A percentile compares a stretch with the other conserved stretches of the same genome.
Conservation (phyloP, 2,329 filamentous ascomycete genomes). For the Amesomyces nigricolor region DNA sequence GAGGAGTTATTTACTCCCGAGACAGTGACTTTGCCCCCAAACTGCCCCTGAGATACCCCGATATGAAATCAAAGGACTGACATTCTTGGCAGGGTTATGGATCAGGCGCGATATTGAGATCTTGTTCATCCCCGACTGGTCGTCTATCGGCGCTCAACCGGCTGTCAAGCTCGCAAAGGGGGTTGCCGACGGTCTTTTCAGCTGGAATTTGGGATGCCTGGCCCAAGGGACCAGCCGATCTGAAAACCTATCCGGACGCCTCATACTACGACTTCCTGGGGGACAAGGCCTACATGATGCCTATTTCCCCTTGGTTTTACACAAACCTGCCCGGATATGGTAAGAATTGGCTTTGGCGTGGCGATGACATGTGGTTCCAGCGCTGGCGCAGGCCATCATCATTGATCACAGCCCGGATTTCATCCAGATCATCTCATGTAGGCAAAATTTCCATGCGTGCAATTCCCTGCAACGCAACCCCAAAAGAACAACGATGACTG, state of each 20-base stretch:
- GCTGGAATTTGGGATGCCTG: slow-evolving; percentile 36
- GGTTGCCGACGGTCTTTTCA: slow-evolving; percentile 34
- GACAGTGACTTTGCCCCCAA: too few species aligned
- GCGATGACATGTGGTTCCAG: slow-evolving; percentile 56
- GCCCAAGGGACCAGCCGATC: slow-evolving; percentile 30
- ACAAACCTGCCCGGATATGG: slow-evolving; percentile 50
- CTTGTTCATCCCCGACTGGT: slow-evolving; percentile 44
- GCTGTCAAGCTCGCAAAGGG: slow-evolving; percentile 21
- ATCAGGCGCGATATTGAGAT: slow-evolving; percentile 32
- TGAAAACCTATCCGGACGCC: slow-evolving; percentile 32
- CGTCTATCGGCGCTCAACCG: slow-evolving; percentile 31
- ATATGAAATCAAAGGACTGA: too few species aligned
- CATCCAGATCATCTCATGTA: slow-evolving; percentile 33
- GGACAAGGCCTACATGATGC: slow-evolving; percentile 45
- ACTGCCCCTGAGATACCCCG: too few species aligned
- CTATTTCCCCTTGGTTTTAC: slow-evolving; percentile 54
- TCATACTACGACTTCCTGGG: slow-evolving; percentile 32
- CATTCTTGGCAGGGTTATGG: slow-evolving; percentile 30
- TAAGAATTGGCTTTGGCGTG: slow-evolving; percentile 60
- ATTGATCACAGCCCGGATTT: slow-evolving; percentile 26
- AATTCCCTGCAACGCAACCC: too few species aligned
- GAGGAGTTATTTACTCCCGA: too few species aligned
- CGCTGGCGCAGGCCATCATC: slow-evolving; percentile 50
- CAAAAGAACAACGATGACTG: too few species aligned
- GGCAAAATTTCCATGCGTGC: too few species aligned